Evolutionary conservation across 2,329 filamentous ascomycete genomes (phyloP).

Genomic region (Aspergillus brunneoviolaceus): DNA sequence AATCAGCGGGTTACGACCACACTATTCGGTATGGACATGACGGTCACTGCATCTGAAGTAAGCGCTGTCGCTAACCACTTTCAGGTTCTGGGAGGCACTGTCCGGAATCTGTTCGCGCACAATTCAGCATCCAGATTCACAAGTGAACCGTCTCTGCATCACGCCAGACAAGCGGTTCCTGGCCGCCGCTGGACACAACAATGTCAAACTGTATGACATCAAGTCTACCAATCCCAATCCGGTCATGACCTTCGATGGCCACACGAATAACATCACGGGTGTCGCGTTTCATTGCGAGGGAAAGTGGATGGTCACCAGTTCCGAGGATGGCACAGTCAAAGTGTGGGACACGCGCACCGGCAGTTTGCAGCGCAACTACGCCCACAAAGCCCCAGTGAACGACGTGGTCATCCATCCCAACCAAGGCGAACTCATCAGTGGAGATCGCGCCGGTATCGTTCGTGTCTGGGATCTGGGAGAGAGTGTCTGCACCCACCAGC

Average conservation of each 20-base stretch:
- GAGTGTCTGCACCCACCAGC: conserved; percentile 93
- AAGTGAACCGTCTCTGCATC: conserved; percentile 97
- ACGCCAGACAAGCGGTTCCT: conserved; percentile 97
- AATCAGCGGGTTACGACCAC: conserved; percentile 69
- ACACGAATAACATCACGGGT: conserved; percentile 93
- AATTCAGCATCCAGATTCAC: conserved; percentile 95
- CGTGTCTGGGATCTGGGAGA: conserved; percentile 95
- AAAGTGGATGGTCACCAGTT: conserved; percentile 99
- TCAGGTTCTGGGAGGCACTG: conserved; percentile 95
- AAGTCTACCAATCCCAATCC: conserved; percentile 97
- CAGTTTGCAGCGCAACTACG: conserved; percentile 87
- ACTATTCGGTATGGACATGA: conserved; percentile 63
- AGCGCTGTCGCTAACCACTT: conserved; percentile 1
- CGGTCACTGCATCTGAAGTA: background rate
- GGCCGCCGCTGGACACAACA: conserved; percentile 76
- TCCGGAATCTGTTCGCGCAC: conserved; percentile 97
- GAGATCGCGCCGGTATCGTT: conserved; percentile 88
- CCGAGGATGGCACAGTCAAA: conserved; percentile 93
- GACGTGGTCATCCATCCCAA: conserved; percentile 99
- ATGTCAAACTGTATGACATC: conserved; percentile 97
- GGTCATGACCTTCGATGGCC: conserved; percentile 89
- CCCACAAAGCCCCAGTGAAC: conserved; percentile 83
- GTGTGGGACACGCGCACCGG: conserved; percentile 93
- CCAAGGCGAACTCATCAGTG: conserved; percentile 96
- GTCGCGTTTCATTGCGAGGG: conserved; percentile 98